Evolutionary conservation across 805 yeast genomes (phyloP).

Genomic region (Ogataea neopini): DNA sequence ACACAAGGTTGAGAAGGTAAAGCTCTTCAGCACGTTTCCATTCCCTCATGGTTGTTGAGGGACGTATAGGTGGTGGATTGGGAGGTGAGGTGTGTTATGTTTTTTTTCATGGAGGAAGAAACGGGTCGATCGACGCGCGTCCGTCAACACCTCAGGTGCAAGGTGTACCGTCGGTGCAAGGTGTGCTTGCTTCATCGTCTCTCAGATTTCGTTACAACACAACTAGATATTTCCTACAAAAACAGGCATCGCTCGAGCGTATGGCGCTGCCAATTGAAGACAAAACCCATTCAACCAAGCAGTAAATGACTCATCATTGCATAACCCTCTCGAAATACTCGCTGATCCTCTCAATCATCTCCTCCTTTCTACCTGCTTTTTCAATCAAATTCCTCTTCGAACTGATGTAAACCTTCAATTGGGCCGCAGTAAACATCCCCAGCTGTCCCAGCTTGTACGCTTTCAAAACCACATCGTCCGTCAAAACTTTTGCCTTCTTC

Average conservation of each 20-base stretch:
- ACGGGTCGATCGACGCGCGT: no score
- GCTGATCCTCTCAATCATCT: constrained; percentile 43
- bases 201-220: no score
- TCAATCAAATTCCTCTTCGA: constrained; percentile 38
- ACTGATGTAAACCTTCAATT: constrained; percentile 42
- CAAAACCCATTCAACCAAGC: no score
- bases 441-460: constrained; percentile 43
- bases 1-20: constrained; percentile 26
- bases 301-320: no score
- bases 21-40: constrained; percentile 29
- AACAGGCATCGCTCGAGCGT: no score
- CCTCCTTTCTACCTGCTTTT: constrained; percentile 42
- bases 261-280: no score
- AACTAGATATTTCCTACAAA: no score
- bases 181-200: no score
- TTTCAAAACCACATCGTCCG: constrained; percentile 41
- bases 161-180: no score
- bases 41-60: constrained; percentile 10
- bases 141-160: no score
- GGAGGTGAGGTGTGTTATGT: neutral
- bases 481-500: constrained; percentile 23
- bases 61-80: neutral
- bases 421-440: constrained; percentile 41
- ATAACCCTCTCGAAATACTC: constrained; percentile 19
- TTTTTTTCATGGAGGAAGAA: neutral